Evolutionary conservation across 192 early-diverging fungal species (phyloP), one percentile per base, ranked within the genome.

Genomic region (Umbelopsis vinacea): DNA sequence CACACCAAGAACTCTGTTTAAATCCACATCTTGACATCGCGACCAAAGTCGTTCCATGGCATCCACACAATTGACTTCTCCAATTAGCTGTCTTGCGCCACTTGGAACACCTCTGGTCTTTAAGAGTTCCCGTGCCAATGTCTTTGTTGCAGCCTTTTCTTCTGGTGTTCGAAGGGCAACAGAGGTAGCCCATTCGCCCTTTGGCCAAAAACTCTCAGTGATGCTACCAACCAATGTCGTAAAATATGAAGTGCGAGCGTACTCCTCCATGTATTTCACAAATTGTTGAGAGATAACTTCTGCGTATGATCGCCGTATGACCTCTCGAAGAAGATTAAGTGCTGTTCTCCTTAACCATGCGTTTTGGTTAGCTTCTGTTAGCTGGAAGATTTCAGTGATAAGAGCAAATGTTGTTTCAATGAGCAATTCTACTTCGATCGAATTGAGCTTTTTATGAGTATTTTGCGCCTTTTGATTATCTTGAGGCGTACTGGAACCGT

Each of bases 371-470:
- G 74, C 55, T 3, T 68, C 54, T 6, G 78, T 73, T 1, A 80
- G 69, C 10, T 80, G 70, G 47, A 80, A 80, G 3, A 76, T 73
- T 52, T 80, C 79, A 9, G 73, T 75, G 1, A 80, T 55, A 6
- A 80, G 23, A 2, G 79, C 74, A 70, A 74, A 80, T 0, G 79
- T 74, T 0, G 79, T 80, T 55, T 80, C 79, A 23, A 80, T 80
- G 48, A 80, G 46, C 22, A 80, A 35, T 26, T 80, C 79, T 0
- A 74, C 26, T 35, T 75, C 74, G 35, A 75, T 70, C 2, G 74
- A 68, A 3, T 68, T 69, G 6, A 75, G 74, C n/a, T 68, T 33
- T 46, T 63, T 72, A 12, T 63, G 57, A 1, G 57, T 17, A 19
- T 19, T 63, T 37, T 22, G 9, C 3, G 21, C 2, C 10, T 7